phyloP scores from a whole-genome alignment of 208 protist species.

The Novymonas esmeraldas region DNA sequence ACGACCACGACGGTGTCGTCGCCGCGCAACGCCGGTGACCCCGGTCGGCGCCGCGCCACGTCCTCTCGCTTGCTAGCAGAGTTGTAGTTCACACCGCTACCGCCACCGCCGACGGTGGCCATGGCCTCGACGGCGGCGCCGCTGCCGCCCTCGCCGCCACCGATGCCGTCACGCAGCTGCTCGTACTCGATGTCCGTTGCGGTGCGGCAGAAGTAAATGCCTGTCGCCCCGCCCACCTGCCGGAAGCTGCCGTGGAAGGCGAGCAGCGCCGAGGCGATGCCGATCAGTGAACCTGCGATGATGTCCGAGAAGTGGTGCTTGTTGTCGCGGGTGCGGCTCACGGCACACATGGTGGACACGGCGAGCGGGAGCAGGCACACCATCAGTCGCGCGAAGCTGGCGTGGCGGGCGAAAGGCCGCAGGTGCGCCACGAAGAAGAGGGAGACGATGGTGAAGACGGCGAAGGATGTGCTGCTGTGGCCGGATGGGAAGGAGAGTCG shows the following conservation, averaged over 20 bases:
- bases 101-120: background rate
- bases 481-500: constrained; percentile 92
- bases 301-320: constrained; percentile 91
- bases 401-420: constrained; percentile 60
- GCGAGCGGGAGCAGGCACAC: constrained; percentile 59
- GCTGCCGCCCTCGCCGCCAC: background rate
- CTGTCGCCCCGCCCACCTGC: constrained; percentile 28
- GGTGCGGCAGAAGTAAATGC: constrained; percentile 40
- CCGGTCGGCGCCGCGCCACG: background rate
- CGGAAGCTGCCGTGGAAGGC: constrained; percentile 51
- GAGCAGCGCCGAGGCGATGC: constrained; percentile 42
- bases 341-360: constrained; percentile 63
- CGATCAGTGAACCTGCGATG: constrained; percentile 74
- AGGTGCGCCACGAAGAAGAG: constrained; percentile 76
- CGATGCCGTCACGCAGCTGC: constrained; percentile 17
- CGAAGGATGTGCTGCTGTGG: constrained; percentile 89
- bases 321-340: constrained; percentile 88
- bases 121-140: background rate
- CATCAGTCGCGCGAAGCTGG: constrained; percentile 67
- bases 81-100: background rate
- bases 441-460: constrained; percentile 61
- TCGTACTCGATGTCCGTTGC: constrained; percentile 47
- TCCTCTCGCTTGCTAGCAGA: constrained; percentile 10
- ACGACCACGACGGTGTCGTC: constrained; percentile 9
- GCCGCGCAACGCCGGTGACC: constrained; percentile 6